These are phyloP conservation scores for Daldinia eschscholtzii DNA, from an alignment of 2,329 filamentous ascomycete genomes.

Conservation along the genomic window DNA sequence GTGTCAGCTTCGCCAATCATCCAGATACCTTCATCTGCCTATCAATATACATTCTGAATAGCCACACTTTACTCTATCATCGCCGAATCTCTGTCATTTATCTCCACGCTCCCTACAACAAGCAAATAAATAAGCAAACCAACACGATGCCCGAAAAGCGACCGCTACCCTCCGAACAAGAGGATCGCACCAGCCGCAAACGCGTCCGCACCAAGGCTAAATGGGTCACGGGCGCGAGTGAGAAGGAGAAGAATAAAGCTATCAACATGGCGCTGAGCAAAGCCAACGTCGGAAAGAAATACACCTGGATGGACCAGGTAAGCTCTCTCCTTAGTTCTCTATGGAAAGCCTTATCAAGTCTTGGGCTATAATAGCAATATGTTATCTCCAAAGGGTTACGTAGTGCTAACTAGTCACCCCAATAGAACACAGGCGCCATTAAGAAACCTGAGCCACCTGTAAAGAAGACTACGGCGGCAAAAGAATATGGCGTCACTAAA, in stretches of 20 bases:
- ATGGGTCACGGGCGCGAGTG: constrained; percentile 28
- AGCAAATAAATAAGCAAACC: background rate
- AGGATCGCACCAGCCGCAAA: constrained; percentile 5
- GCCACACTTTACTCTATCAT: background rate
- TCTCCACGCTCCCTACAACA: background rate
- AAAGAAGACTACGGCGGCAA: background rate
- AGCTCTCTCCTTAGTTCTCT: background rate
- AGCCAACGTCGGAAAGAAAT: constrained; percentile 30
- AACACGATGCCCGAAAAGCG: background rate
- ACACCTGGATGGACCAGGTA: constrained; percentile 44
- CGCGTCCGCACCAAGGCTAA: background rate
- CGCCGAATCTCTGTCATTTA: background rate
- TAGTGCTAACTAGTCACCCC: background rate
- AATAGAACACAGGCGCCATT: background rate
- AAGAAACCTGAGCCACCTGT: background rate
- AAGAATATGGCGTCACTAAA: background rate
- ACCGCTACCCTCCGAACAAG: background rate
- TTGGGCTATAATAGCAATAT: background rate
- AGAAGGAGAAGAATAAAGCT: constrained; percentile 24
- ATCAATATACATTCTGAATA: background rate
- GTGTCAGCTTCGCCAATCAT: background rate
- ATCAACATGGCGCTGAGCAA: constrained; percentile 29
- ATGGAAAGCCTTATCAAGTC: background rate
- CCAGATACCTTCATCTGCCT: constrained; percentile 1
- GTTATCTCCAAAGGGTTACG: background rate